Evolutionary conservation across 2,329 filamentous ascomycete species (phyloP).

Genomic region (Fusarium goolgardi): DNA sequence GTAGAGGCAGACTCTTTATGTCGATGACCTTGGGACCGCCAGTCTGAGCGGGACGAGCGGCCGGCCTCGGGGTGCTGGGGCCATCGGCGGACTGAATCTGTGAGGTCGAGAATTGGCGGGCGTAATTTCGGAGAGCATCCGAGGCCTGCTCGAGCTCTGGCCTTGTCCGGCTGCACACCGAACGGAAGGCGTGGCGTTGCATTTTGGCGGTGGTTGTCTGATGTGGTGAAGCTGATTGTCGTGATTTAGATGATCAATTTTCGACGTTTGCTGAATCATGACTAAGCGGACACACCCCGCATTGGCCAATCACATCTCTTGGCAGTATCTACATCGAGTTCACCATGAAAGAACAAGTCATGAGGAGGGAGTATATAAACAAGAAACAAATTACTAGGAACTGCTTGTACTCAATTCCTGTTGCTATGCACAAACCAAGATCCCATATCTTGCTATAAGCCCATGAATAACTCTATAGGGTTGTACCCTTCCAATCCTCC

Average conservation of each 20-base stretch:
- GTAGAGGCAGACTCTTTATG: slow-evolving; percentile 52
- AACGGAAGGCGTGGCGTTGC: slow-evolving; percentile 55
- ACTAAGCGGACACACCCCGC: slow-evolving; percentile 39
- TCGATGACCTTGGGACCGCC: slow-evolving; percentile 54
- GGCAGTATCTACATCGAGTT: slow-evolving; percentile 2
- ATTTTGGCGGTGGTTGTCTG: slow-evolving; percentile 47
- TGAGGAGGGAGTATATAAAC: slow-evolving; percentile 9
- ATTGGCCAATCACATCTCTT: slow-evolving; percentile 38
- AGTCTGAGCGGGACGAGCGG: slow-evolving; percentile 34
- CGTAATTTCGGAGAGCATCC: slow-evolving; percentile 49
- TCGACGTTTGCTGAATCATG: slow-evolving; percentile 28
- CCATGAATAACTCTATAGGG: slow-evolving; percentile 38
- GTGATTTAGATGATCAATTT: slow-evolving; percentile 39
- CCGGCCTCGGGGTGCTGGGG: slow-evolving; percentile 37
- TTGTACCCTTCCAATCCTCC: slow-evolving; percentile 25
- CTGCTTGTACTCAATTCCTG: slow-evolving; percentile 38
- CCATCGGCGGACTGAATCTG: slow-evolving; percentile 50
- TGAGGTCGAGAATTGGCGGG: slow-evolving; percentile 56
- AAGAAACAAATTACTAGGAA: slow-evolving; percentile 36
- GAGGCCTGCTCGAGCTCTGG: slow-evolving; percentile 51
- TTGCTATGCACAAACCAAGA: slow-evolving; percentile 41
- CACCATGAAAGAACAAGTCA: not conserved
- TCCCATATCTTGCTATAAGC: slow-evolving; percentile 35
- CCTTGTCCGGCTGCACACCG: slow-evolving; percentile 52
- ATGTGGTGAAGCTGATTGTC: slow-evolving; percentile 32